Evolutionary conservation across 2,329 filamentous ascomycete genomes (phyloP).

Genomic region (Aureobasidium leucospermi): DNA sequence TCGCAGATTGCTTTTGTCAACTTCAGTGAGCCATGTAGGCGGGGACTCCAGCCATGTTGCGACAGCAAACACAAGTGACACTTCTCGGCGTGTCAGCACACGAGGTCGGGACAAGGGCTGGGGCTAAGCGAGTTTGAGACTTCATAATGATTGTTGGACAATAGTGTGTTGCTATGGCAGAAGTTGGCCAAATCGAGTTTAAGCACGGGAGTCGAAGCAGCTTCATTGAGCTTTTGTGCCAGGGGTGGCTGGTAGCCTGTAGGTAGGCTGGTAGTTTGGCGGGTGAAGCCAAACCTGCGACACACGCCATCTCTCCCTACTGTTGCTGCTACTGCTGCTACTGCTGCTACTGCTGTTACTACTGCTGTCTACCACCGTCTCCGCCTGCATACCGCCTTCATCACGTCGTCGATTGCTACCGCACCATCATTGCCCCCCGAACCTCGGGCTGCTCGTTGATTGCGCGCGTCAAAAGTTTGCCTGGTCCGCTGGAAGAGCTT

Average conservation of each 20-base stretch:
- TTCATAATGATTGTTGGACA: not conserved
- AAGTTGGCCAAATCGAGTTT: not conserved
- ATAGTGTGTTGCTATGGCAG: not conserved
- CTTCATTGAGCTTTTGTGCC: not conserved
- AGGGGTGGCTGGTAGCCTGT: not conserved
- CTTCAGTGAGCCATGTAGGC: not conserved
- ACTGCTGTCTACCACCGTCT: not conserved
- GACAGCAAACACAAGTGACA: not conserved
- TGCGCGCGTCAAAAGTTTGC: not conserved
- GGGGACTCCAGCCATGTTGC: not conserved
- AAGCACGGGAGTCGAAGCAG: not conserved
- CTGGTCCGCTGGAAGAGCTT: not conserved
- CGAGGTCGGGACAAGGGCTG: not conserved
- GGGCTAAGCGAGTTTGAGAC: not conserved
- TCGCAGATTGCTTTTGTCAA: not conserved
- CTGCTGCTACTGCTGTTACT: not conserved
- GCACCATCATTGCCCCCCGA: not conserved
- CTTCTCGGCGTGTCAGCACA: slow-evolving; percentile 5
- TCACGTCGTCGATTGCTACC: not conserved
- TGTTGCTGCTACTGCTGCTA: not conserved
- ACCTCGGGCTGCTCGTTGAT: not conserved
- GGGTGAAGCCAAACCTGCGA: not conserved
- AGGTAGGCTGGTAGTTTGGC: not conserved
- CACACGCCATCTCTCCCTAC: not conserved
- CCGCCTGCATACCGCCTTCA: not conserved